Evolutionary conservation across 2,329 filamentous ascomycete species (phyloP), one percentile per base, ranked within the genome.

Genomic region (Penicillium expansum): DNA sequence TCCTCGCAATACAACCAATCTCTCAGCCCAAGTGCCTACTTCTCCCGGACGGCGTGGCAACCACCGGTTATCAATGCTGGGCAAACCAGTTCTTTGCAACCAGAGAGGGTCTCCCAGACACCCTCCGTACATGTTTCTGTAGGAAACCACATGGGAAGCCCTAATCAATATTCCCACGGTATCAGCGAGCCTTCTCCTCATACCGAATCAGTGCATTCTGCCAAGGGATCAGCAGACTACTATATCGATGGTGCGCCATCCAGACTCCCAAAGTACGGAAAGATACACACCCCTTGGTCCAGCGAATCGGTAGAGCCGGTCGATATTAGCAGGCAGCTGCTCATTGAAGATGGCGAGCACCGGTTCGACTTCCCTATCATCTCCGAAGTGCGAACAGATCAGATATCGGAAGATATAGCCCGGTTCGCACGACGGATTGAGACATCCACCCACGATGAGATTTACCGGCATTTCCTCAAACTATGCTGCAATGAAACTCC

Each of bases 401-500:
- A 53, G n/a, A n/a, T 61, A 20, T 52, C 66, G 30, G 60, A 66
- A 38, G 61, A 61, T 5, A 32, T 60, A 11, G 22, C 38, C 3
- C 49, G 42, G 24, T 43, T 33, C 1, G 49, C 53, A 18, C 63
- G 35, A 24, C 58, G 58, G 8, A 65, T 75, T 41, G 62, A 69
- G 18, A 7, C 56, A 20, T 55, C 56, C 13, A 67, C 57, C 11
- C 73, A 76, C 42, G 63, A 70, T 20, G 58, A 57, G 29, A 68
- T 76, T 14, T 58, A 67, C 39, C 56, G 56, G 16, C 59, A 64
- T n/a, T 76, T 76, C 32, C 51, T 66, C 30, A 60, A 59, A 10
- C 47, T 75, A 13, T 76, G 74, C 52, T 60, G 67, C 48, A 66
- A 55, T 9, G 62, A 72, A 5, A 70, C 65, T 48, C 58, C 66